Evolutionary conservation across 2,329 filamentous ascomycete genomes (phyloP).

Genomic region (Rhinocladiella mackenziei): DNA sequence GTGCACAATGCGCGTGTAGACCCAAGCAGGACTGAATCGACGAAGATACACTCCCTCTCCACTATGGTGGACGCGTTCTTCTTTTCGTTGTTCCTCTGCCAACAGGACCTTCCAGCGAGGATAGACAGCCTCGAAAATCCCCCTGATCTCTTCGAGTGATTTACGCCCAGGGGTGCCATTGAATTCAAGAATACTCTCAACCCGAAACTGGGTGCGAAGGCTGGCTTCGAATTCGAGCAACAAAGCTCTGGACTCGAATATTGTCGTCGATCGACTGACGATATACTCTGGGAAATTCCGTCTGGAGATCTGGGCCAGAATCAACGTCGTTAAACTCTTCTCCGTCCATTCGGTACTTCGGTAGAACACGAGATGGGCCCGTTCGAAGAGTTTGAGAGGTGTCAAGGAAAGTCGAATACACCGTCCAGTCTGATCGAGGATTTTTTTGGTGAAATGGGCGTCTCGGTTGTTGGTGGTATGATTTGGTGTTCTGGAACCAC

Average conservation of each 20-base stretch:
- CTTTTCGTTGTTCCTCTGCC: conserved; percentile 70
- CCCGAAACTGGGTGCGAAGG: conserved; percentile 71
- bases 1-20: conserved; percentile 88
- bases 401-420: conserved; percentile 75
- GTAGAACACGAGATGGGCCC: conserved; percentile 94
- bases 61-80: conserved; percentile 70
- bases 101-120: conserved; percentile 75
- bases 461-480: conserved; percentile 58
- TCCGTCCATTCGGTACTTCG: conserved; percentile 95
- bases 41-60: conserved; percentile 86
- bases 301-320: conserved; percentile 82
- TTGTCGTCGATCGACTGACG: conserved; percentile 82
- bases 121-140: conserved; percentile 69
- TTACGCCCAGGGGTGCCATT: conserved; percentile 65
- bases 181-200: conserved; percentile 79
- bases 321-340: conserved; percentile 91
- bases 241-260: conserved; percentile 71
- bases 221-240: conserved; percentile 87
- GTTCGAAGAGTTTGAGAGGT: conserved; percentile 78
- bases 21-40: conserved; percentile 84
- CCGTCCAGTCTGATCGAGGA: conserved; percentile 70
- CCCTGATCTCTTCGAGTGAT: conserved; percentile 63
- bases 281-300: conserved; percentile 87
- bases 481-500: conserved; percentile 24
- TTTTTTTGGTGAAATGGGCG: conserved; percentile 70